Base-by-base conservation (phyloP, 768 basidiomycete genomes). In the Collybia mongolica region DNA sequence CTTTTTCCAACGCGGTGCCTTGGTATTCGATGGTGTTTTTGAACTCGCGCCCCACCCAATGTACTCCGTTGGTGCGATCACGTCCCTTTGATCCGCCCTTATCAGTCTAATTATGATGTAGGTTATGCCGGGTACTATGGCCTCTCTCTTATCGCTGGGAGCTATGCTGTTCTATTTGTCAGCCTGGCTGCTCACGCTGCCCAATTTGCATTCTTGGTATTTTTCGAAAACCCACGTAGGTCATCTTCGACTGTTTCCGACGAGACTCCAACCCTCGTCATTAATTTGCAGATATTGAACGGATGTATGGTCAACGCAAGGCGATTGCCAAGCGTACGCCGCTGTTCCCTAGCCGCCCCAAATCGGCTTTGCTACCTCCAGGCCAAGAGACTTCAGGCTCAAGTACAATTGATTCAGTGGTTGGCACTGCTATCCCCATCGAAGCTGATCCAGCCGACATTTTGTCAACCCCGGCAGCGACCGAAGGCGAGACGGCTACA, bases 81-180 rank as follows among this genome's bases (percentile, higher is more conserved):
- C 5, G 19, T 24, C 71, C 65, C 15, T 22, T 7, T 44, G 9
- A 40, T 37, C 26, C 6, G 23, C 28, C 49, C 2, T 59, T 36
- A 43, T 26, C 51, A 7, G 35, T 28, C 50, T 36, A 44, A 17
- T 37, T n/a, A 17, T 11, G 37, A 46, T 29, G 8, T 48, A 91
- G 90, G 90, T n/a, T 93, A 93, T 58, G 91, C 93, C n/a, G 93
- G 95, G 6, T 96, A 97, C 64, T 99, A 98, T 62, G 97, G 97
- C 19, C 77, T 98, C 18, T 96, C 93, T 2, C 81, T 99, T 55
- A 88, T 95, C 49, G 80, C 84, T 20, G 93, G 92, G 15, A 92
- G 89, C 66, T 93, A 95, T 59, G 78, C 87, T 0, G 94, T 98
- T 8, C 73, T 99, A 11, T 98, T 98, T 61, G 91, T 86, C 54